A percentile compares a stretch with the other conserved stretches of the same genome.
Evolutionary conservation across 106 monocot genomes (phyloP).

Genomic region (Dendrobium huoshanense): DNA sequence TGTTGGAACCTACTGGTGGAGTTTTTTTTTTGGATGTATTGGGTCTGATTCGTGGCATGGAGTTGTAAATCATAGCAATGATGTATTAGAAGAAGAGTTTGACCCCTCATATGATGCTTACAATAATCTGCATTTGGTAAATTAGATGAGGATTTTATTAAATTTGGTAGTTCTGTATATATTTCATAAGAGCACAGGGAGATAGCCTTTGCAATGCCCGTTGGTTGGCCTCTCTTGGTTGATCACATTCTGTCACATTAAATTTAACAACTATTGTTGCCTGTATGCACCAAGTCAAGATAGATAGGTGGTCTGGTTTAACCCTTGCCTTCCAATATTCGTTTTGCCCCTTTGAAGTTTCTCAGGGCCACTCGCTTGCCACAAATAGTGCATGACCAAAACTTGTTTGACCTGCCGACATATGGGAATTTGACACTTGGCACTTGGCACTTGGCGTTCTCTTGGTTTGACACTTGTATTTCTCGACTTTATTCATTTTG

Average conservation of each 20-base stretch:
- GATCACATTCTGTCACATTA: neutral
- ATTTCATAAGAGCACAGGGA: neutral
- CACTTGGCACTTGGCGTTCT: too few relatives aligned
- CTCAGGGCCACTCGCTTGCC: too few relatives aligned
- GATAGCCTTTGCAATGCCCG: neutral
- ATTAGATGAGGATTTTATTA: neutral
- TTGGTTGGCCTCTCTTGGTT: neutral
- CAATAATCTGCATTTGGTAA: neutral
- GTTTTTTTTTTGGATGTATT: neutral
- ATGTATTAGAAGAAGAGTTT: neutral
- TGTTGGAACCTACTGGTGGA: neutral
- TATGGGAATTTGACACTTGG: too few relatives aligned
- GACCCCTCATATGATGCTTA: neutral
- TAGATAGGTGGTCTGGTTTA: neutral
- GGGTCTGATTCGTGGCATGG: neutral
- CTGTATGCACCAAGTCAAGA: neutral
- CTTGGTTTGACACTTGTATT: too few relatives aligned
- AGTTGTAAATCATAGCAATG: neutral
- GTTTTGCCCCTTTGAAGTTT: neutral
- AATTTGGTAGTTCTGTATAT: neutral
- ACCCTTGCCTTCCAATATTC: neutral
- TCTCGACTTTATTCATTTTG: too few relatives aligned
- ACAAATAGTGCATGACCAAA: too few relatives aligned
- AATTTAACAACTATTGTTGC: neutral
- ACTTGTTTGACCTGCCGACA: too few relatives aligned